Evolutionary conservation across 371 early-diverging fungal genomes (phyloP).

Genomic region (Mortierella sp.): DNA sequence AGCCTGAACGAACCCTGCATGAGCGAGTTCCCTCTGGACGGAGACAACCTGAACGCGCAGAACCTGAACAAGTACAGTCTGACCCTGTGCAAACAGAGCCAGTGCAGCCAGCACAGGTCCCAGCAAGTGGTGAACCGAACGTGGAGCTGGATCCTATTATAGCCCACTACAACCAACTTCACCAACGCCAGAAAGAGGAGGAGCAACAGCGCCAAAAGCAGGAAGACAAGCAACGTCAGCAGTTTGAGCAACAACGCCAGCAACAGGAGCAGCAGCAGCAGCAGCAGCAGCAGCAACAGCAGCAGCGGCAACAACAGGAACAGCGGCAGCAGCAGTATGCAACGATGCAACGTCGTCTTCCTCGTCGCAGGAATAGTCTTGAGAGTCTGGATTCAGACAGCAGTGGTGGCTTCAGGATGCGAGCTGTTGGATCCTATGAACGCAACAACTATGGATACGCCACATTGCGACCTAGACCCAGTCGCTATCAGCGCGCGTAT

Average conservation of each 20-base stretch:
- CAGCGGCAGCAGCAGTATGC: slow-evolving; percentile 3
- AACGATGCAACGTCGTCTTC: neutral
- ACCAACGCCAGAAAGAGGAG: neutral
- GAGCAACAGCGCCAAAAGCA: slow-evolving; percentile 1
- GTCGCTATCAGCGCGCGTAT: slow-evolving; percentile 24
- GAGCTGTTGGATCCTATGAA: slow-evolving; percentile 13
- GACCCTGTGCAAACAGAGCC: too few relatives aligned
- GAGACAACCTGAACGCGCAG: too few relatives aligned
- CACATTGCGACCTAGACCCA: slow-evolving; percentile 9
- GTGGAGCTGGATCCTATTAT: slow-evolving; percentile 11
- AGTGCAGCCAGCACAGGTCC: neutral
- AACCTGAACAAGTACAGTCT: too few relatives aligned
- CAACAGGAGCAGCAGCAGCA: slow-evolving; percentile 9
- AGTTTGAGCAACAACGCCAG: slow-evolving; percentile 2
- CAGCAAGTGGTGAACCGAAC: neutral
- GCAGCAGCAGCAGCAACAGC: slow-evolving; percentile 6
- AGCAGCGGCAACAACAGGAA: slow-evolving; percentile 2
- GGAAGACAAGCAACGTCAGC: slow-evolving; percentile 1
- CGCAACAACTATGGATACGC: slow-evolving; percentile 17
- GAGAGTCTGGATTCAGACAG: slow-evolving; percentile 45
- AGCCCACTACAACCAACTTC: slow-evolving; percentile 14
- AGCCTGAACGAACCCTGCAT: too few relatives aligned
- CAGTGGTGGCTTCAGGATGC: slow-evolving; percentile 14
- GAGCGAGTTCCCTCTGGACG: too few relatives aligned
- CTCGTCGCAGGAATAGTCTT: slow-evolving; percentile 42